Percentiles rank a stretch among this genome's conserved stretches.
Evolutionary conservation across 2,329 filamentous ascomycete genomes (phyloP).

Genomic region (Monosporascus sp.): DNA sequence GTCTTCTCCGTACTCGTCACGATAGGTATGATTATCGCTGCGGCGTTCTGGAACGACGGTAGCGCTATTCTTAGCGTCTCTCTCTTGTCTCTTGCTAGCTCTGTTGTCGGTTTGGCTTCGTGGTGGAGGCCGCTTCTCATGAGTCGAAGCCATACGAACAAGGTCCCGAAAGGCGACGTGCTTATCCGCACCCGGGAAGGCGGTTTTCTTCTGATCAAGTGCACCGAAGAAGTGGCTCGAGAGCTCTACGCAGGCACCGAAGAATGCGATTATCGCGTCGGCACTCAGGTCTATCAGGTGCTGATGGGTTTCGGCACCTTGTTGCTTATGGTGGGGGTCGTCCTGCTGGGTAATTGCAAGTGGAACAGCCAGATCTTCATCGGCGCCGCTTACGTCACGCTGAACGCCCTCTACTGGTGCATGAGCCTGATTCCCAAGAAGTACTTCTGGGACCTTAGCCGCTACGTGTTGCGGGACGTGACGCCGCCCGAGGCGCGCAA

Average conservation of each 20-base stretch:
- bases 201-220: slow-evolving; percentile 52
- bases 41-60: slow-evolving; percentile 40
- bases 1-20: slow-evolving; percentile 46
- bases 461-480: slow-evolving; percentile 39
- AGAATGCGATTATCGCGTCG: slow-evolving; percentile 51
- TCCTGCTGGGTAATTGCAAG: slow-evolving; percentile 57
- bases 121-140: slow-evolving; percentile 53
- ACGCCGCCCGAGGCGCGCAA: slow-evolving; percentile 34
- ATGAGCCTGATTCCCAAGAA: slow-evolving; percentile 44
- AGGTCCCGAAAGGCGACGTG: slow-evolving; percentile 52
- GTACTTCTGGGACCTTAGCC: slow-evolving; percentile 53
- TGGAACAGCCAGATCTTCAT: slow-evolving; percentile 56
- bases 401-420: slow-evolving; percentile 57
- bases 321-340: slow-evolving; percentile 55
- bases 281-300: slow-evolving; percentile 39
- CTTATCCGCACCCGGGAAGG: slow-evolving; percentile 56
- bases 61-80: slow-evolving; percentile 46
- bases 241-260: slow-evolving; percentile 59
- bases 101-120: slow-evolving; percentile 50
- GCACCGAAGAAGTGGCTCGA: slow-evolving; percentile 55
- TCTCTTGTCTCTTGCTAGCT: slow-evolving; percentile 47
- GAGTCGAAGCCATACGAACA: slow-evolving; percentile 40
- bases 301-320: slow-evolving; percentile 55
- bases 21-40: slow-evolving; percentile 39
- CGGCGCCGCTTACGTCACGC: slow-evolving; percentile 49